Evolutionary conservation across 1,284 basidiomycete species (phyloP).

Genomic region (Ustilago shanxiensis): DNA sequence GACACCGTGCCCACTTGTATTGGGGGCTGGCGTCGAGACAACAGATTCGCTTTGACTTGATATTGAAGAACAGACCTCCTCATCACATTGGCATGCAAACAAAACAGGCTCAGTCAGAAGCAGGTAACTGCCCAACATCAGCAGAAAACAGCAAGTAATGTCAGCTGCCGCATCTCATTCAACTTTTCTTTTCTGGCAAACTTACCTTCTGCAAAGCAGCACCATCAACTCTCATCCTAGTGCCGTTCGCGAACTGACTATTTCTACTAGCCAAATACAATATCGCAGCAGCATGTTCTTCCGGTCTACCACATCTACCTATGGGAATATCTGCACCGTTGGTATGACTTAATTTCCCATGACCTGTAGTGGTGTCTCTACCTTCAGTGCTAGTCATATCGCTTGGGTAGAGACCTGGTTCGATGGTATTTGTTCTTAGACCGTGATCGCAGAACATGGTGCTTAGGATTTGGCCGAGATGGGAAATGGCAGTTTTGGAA

Average conservation of each 20-base stretch:
- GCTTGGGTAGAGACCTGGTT: constrained; percentile 50
- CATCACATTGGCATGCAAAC: too few relatives aligned
- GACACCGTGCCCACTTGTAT: too few relatives aligned
- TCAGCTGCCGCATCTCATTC: not conserved
- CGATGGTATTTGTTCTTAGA: constrained; percentile 40
- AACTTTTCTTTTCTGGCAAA: too few relatives aligned
- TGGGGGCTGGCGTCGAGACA: too few relatives aligned
- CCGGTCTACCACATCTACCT: constrained; percentile 39
- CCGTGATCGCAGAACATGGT: constrained; percentile 42
- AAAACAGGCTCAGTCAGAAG: constrained; percentile 26
- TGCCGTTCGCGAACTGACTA: constrained; percentile 46
- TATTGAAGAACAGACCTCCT: too few relatives aligned
- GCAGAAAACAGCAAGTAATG: too few relatives aligned
- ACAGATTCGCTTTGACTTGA: too few relatives aligned
- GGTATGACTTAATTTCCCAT: constrained; percentile 36
- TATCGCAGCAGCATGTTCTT: constrained; percentile 42
- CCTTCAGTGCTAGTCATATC: constrained; percentile 38
- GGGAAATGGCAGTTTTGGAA: constrained; percentile 47
- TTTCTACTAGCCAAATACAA: constrained; percentile 31
- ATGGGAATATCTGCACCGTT: constrained; percentile 55
- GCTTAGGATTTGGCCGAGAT: constrained; percentile 41
- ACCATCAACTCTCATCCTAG: constrained; percentile 47
- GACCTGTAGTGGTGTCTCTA: constrained; percentile 21
- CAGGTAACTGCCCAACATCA: constrained; percentile 37
- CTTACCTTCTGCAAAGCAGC: constrained; percentile 50